Base-by-base conservation (phyloP, 2,329 filamentous ascomycete genomes). In the Elsinoe fawcettii region DNA sequence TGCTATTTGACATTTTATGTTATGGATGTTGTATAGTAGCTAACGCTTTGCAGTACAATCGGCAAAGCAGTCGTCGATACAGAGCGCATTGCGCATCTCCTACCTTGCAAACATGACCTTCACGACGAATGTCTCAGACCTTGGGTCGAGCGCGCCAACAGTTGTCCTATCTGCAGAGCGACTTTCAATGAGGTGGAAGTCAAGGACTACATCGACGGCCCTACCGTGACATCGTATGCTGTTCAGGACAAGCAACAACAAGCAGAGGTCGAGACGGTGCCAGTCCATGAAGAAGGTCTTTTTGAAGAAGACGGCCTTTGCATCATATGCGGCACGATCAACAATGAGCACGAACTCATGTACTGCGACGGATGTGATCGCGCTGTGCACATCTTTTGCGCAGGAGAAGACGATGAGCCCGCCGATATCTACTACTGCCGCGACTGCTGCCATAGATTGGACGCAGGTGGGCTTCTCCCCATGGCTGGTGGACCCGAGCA, bases 121-220 rank as follows among this genome's bases (percentile, higher is more conserved):
- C 93, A 99, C 75, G 86, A 99, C 75, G 84, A 87, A 55, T 99
- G 93, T 72, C 80, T 99, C 64, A 87, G 87, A 65, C 89, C 90
- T 64, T 99, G 93, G 93, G 90, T 92, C 46, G 89, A 95, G 73
- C 87, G 95, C 71, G 92, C 93, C 62, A 99, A 97, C 74, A 96
- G 91, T 70, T 99, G 93, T 72, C 93, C 93, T 46, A 96, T 99
- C 71, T 99, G 93, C 74, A 88, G 93, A 64, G 87, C 89, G 66
- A 84, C 81, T 62, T 97, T 99, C 76, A 92, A 97, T 73, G 76
- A 86, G 65, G 91, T 99, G 63, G 84, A 93, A 69, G 84, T 99
- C 60, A 87, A 87, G 71, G 83, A 87, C 67, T 83, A 80, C 64
- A 75, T 90, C 66, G 87, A 89, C 78, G 83, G 81, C 5, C 71